Percentiles rank a stretch among this genome's conserved stretches.
phyloP scores from a whole-genome alignment of 108 stramenopile species.

The Fragilaria radians region DNA sequence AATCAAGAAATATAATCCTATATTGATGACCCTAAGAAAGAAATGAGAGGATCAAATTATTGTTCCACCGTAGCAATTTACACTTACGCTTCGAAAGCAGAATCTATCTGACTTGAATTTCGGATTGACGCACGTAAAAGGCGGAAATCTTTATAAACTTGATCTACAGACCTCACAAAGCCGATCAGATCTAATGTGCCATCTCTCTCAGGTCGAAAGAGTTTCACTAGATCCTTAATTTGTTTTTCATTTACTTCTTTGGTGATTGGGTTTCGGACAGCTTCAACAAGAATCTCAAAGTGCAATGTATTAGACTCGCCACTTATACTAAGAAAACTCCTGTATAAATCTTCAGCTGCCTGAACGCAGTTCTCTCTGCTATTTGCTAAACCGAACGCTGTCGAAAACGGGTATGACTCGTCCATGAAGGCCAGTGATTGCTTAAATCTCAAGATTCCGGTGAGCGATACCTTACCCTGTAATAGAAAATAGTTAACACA shows the following conservation, averaged over 20 bases:
- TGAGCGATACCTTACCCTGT: slow-evolving; percentile 29
- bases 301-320: slow-evolving; percentile 20
- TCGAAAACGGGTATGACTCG: slow-evolving; percentile 41
- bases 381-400: slow-evolving; percentile 48
- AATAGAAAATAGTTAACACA: not conserved
- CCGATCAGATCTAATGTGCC: slow-evolving; percentile 45
- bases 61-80: slow-evolving; percentile 2
- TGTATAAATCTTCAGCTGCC: slow-evolving; percentile 50
- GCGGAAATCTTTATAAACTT: slow-evolving; percentile 57
- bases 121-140: slow-evolving; percentile 53
- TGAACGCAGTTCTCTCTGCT: slow-evolving; percentile 47
- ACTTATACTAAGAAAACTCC: slow-evolving; percentile 25
- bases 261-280: slow-evolving; percentile 32
- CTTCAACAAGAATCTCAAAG: slow-evolving; percentile 43
- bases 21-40: slow-evolving; percentile 32
- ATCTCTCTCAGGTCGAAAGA: slow-evolving; percentile 44
- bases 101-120: slow-evolving; percentile 60
- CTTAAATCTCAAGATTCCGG: slow-evolving; percentile 37
- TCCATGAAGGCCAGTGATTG: slow-evolving; percentile 52
- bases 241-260: slow-evolving; percentile 30
- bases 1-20: slow-evolving; percentile 40
- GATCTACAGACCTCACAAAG: slow-evolving; percentile 48
- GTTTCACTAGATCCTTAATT: slow-evolving; percentile 40
- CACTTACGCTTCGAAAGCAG: slow-evolving; percentile 11
- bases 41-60: not conserved